Conservation (phyloP, 352 stramenopile species). For the Halophytophthora polymorphica region DNA sequence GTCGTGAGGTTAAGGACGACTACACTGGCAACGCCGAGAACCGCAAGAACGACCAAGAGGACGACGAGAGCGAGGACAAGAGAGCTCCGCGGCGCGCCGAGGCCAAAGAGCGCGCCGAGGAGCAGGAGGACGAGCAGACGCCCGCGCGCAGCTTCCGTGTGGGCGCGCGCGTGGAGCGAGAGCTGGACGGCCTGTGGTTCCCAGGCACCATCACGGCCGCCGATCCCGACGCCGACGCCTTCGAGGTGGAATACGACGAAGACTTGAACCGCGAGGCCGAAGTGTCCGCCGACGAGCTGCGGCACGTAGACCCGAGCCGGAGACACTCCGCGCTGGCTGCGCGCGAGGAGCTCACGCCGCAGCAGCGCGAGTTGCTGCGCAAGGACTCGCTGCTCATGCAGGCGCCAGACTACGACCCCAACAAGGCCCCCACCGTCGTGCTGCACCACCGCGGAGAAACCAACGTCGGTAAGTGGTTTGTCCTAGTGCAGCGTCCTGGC, state of each 20-base stretch:
- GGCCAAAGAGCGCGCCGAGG: slow-evolving; percentile 18
- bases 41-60: slow-evolving; percentile 11
- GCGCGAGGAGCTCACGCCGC: slow-evolving; percentile 20
- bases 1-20: slow-evolving; percentile 10
- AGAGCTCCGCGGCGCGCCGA: slow-evolving; percentile 1
- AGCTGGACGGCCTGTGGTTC: slow-evolving; percentile 80
- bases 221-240: slow-evolving; percentile 46
- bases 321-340: slow-evolving; percentile 2
- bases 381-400: slow-evolving; percentile 65
- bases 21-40: slow-evolving; percentile 18
- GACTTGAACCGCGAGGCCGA: slow-evolving; percentile 70
- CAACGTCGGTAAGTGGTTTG: slow-evolving; percentile 42
- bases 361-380: slow-evolving; percentile 38
- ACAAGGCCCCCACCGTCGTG: slow-evolving; percentile 67
- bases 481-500: too few species aligned
- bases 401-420: slow-evolving; percentile 60
- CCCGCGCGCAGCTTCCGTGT: slow-evolving; percentile 25
- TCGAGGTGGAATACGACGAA: slow-evolving; percentile 79
- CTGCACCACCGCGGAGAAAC: slow-evolving; percentile 74
- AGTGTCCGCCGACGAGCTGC: slow-evolving; percentile 49
- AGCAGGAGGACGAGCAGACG: slow-evolving; percentile 18
- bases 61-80: slow-evolving; percentile 5
- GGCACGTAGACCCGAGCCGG: slow-evolving; percentile 25
- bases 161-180: slow-evolving; percentile 55
- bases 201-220: slow-evolving; percentile 51